Percentiles rank a stretch among this genome's conserved stretches.
Conservation (phyloP, 2,329 filamentous ascomycete genomes). For the Shiraia sp. region DNA sequence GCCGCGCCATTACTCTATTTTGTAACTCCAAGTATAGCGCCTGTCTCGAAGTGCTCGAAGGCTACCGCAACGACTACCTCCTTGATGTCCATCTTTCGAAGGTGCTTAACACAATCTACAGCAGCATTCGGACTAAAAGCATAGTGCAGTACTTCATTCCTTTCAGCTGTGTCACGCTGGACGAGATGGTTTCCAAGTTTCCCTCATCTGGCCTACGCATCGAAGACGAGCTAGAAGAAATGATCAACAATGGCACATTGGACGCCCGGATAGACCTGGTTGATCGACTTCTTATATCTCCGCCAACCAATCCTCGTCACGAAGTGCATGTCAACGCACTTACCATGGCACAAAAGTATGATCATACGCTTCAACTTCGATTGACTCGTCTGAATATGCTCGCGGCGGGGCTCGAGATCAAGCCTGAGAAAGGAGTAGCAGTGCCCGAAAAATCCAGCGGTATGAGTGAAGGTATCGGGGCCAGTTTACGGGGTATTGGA, state of each 20-base stretch:
- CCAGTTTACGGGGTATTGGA: constrained; percentile 32
- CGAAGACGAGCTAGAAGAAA: constrained; percentile 72
- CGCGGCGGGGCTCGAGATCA: constrained; percentile 74
- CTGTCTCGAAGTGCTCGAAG: constrained; percentile 80
- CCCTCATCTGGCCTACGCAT: constrained; percentile 59
- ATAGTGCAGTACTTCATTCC: constrained; percentile 92
- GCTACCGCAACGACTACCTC: constrained; percentile 82
- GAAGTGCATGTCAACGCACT: constrained; percentile 73
- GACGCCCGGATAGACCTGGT: constrained; percentile 84
- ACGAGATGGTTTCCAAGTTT: constrained; percentile 78
- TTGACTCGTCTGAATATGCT: constrained; percentile 77
- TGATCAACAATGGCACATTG: constrained; percentile 75
- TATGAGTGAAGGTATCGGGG: constrained; percentile 26
- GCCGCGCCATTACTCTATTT: constrained; percentile 87
- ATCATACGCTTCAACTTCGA: constrained; percentile 74
- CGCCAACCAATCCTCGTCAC: constrained; percentile 66
- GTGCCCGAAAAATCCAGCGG: constrained; percentile 15
- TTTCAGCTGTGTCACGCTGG: constrained; percentile 83
- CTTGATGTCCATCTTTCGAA: constrained; percentile 83
- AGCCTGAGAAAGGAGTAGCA: constrained; percentile 23
- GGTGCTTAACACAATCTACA: constrained; percentile 72
- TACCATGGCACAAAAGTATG: constrained; percentile 69
- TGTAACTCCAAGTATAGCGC: constrained; percentile 86
- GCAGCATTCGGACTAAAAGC: constrained; percentile 80
- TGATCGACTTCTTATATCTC: constrained; percentile 75